Conservation (phyloP, 768 basidiomycete species). For the Inosperma sp. region DNA sequence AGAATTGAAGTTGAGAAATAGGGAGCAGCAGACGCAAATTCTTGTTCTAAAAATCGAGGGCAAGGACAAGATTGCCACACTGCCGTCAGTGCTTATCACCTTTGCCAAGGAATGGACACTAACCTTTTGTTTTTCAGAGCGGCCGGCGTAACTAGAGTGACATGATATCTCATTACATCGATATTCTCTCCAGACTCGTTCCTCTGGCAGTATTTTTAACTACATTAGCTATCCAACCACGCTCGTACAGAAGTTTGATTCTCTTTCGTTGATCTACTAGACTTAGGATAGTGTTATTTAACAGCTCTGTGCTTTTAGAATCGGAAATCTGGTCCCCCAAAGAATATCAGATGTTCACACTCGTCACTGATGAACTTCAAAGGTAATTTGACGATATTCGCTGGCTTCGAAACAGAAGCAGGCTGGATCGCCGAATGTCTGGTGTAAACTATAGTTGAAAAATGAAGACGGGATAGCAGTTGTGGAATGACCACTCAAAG, state of each 20-base stretch:
- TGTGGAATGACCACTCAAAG: no score
- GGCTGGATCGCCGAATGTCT: background rate
- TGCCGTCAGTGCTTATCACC: constrained; percentile 48
- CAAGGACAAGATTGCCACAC: constrained; percentile 40
- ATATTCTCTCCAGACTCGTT: no score
- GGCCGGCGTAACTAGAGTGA: constrained; percentile 27
- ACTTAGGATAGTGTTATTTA: no score
- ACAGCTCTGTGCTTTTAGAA: no score
- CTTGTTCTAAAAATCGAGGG: constrained; percentile 46
- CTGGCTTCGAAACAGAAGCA: constrained; percentile 16
- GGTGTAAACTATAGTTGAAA: background rate
- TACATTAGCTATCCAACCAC: no score
- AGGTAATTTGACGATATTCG: constrained; percentile 10
- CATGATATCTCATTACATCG: constrained; percentile 10
- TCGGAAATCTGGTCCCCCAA: no score
- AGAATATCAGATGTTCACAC: no score
- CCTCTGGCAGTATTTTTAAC: no score
- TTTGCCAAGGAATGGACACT: constrained; percentile 6
- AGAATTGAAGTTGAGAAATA: constrained; percentile 8
- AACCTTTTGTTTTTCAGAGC: constrained; percentile 20
- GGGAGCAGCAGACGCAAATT: constrained; percentile 55
- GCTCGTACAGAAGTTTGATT: no score
- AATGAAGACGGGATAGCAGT: background rate
- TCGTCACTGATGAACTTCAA: no score
- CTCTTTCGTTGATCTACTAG: no score